These are phyloP conservation scores for Taphrina confusa DNA, from an alignment of 1,139 yeast genomes.

Conservation along the genomic window DNA sequence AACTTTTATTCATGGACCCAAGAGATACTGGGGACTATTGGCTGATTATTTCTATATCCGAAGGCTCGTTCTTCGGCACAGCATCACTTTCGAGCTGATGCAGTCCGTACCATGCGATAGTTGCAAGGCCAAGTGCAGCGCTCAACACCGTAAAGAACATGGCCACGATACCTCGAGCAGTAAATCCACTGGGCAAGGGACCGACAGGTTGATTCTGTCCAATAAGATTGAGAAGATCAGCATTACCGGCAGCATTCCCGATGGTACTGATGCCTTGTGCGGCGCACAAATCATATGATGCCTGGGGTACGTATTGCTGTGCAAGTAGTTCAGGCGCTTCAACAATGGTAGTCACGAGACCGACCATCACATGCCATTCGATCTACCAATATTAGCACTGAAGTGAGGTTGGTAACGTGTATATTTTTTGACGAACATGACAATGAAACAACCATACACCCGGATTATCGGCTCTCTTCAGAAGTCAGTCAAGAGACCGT, in stretches of 20 bases:
- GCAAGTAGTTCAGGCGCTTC: conserved; percentile 70
- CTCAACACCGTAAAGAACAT: conserved; percentile 74
- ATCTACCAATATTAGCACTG: conserved; percentile 46
- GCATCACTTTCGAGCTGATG: conserved; percentile 18
- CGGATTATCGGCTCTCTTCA: conserved; percentile 64
- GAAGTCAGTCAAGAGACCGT: background rate
- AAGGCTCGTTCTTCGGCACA: background rate
- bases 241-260: conserved; percentile 89
- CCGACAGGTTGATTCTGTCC: conserved; percentile 69
- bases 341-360: conserved; percentile 69
- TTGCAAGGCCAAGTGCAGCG: conserved; percentile 74
- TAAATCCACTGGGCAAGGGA: conserved; percentile 79
- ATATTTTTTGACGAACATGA: too few relatives aligned
- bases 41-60: background rate
- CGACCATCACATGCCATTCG: conserved; percentile 92
- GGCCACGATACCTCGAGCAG: conserved; percentile 86
- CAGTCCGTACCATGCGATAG: conserved; percentile 79
- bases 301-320: conserved; percentile 48
- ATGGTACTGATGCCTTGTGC: conserved; percentile 43
- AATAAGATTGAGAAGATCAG: conserved; percentile 61
- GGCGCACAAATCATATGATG: conserved; percentile 41
- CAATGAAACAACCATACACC: conserved; percentile 95
- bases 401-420: too few relatives aligned
- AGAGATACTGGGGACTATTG: too few relatives aligned
- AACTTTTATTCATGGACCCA: too few relatives aligned